Evolutionary conservation across 176 grass and related monocot species (phyloP), one percentile per base, ranked within the genome.

Genomic region (Sorghum bicolor): DNA sequence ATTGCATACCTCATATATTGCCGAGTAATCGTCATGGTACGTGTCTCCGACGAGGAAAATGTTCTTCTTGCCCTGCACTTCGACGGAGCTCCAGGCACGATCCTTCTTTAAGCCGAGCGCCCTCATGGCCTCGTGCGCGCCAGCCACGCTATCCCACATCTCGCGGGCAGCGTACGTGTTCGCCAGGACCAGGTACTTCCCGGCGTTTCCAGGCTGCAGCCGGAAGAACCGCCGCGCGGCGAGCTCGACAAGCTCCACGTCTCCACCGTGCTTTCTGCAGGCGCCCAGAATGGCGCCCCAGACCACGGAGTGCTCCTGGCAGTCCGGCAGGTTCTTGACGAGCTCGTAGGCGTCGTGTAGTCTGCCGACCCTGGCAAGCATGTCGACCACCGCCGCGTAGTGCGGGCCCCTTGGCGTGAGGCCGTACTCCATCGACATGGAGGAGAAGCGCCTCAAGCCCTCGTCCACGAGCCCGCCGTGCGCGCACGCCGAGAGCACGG

Each of bases 221-320:
- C 57, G 22, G 28, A 92, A 89, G 84, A 89, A 89, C 11, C 65
- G 34, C 70, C 20, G 80, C 17, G 83, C 86, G 8, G 41, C 75
- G 44, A 89, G 77, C 90, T 89, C 87, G 11, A 88, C 75, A 4
- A 92, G 47, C 41, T 9, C 29, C 40, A 89, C 34, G 47, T 92
- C 47, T 44, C 80, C 87, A 22, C 84, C 87, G 60, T 92, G 87
- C 84, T 89, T 92, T 65, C 90, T 70, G 80, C 84, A 83, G 26
- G 87, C 90, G 47, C 90, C 90, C 10, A 92, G 50, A 55, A 92
- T 60, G 7, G 90, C 80, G 10, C 90, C 90, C 90, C 87, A 92
- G 12, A 92, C 77, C 39, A 89, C 90, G 1, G 90, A 83, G 34
- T 92, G 80, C 26, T 89, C 87, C 53, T 84, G 80, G 64, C 80